Evolutionary conservation across 2,329 filamentous ascomycete genomes (phyloP), one percentile per base, ranked within the genome.

Genomic region (Ceratocystiopsis sp.): DNA sequence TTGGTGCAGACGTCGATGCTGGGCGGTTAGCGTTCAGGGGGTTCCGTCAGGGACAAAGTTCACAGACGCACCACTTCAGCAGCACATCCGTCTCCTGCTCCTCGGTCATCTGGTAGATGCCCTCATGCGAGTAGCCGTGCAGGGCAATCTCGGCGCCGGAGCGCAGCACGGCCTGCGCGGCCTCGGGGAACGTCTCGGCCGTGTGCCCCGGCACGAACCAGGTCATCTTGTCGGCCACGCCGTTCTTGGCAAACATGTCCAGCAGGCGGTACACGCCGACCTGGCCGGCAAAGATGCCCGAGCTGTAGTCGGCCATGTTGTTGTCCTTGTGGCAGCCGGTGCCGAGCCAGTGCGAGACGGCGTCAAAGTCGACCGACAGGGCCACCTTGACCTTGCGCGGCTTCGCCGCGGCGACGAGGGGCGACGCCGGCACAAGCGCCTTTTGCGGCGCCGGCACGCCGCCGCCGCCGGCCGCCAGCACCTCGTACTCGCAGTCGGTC

Each of bases 41-140:
- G 21, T 21, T 21, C 21, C 21, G 21, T 21, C 21, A 8, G 25
- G 25, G 25, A 29, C 4, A 29, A 8, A 8, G 25, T 21, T 21
- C 21, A 8, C 21, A 29, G 7, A 4, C 33, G 3, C 15, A 34
- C 33, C 62, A 58, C 58, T 83, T 82, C 52, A 81, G 74, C 4
- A 87, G 67, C 14, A 87, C 76, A 43, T 82, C 79, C 13, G 68
- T 69, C 56, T 87, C 80, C 59, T 87, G 82, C 54, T 84, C 79
- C 1, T 80, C 56, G 0, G 68, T 80, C 6, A 81, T 63, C 2
- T 77, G 75, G 47, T 72, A 53, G 3, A 55, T 57, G 38, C 60
- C 54, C 9, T 57, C 48, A 17, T 55, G 51, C 43, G 61, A 57
- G 37, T 62, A 58, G 12, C 50, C 41, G 17, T 61, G 53, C 15